phyloP scores from a whole-genome alignment of 768 basidiomycete species.

The Mycena vitilis region DNA sequence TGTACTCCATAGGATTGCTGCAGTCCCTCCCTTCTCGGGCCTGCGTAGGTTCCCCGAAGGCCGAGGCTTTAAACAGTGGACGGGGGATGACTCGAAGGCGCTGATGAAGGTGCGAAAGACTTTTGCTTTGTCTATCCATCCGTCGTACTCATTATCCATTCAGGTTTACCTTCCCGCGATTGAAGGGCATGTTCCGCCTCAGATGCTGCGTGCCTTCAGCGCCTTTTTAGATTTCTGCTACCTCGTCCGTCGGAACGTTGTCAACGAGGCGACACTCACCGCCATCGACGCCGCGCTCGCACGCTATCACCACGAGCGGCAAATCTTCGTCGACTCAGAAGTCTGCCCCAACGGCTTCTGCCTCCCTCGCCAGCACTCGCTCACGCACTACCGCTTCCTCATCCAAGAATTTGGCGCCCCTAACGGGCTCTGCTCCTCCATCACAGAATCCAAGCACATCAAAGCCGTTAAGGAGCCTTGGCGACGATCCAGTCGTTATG shows the following conservation, averaged over 20 bases:
- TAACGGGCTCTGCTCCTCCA: conserved; percentile 51
- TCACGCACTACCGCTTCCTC: conserved; percentile 43
- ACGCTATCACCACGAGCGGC: conserved; percentile 38
- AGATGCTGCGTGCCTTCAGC: conserved; percentile 31
- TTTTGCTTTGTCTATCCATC: not conserved
- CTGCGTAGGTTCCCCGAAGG: conserved; percentile 46
- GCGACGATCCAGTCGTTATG: not conserved
- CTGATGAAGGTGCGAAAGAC: conserved; percentile 48
- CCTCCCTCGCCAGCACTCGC: conserved; percentile 47
- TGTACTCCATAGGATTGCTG: conserved; percentile 42
- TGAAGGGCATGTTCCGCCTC: conserved; percentile 40
- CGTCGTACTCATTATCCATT: not conserved
- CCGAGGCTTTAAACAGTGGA: conserved; percentile 51
- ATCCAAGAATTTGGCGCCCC: conserved; percentile 46
- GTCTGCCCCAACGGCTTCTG: conserved; percentile 28
- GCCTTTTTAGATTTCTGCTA: conserved; percentile 49
- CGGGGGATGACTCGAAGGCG: conserved; percentile 50
- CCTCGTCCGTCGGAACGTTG: conserved; percentile 34
- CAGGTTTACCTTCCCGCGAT: conserved; percentile 45
- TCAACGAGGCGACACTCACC: conserved; percentile 36
- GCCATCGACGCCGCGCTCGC: conserved; percentile 35
- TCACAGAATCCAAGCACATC: conserved; percentile 50
- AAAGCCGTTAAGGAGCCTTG: conserved; percentile 44
- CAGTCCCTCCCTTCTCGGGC: conserved; percentile 41
- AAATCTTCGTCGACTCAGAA: conserved; percentile 33